Conservation (phyloP, 805 yeast genomes). For the Yamadazyma sp. region DNA sequence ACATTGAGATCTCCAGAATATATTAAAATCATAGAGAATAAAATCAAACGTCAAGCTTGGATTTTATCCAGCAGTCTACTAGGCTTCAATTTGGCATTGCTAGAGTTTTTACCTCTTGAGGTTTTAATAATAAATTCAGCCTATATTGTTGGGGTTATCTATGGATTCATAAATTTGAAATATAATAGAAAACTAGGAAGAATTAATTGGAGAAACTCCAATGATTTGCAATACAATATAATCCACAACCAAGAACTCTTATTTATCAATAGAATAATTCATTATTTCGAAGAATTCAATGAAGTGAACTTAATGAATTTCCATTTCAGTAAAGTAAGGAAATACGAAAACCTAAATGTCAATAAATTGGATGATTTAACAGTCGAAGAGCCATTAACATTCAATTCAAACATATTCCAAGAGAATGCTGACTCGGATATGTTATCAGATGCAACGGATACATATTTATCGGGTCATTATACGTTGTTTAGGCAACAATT, state of each 20-base stretch:
- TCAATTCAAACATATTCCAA: constrained; percentile 11
- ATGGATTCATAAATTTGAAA: constrained; percentile 5
- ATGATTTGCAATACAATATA: constrained; percentile 21
- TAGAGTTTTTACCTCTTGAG: too few species aligned
- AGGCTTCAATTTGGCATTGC: not conserved
- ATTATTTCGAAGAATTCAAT: constrained; percentile 40
- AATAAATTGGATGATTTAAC: constrained; percentile 19
- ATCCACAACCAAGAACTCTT: constrained; percentile 30
- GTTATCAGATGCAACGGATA: not conserved
- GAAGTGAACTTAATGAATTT: constrained; percentile 40
- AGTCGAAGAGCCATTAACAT: constrained; percentile 21
- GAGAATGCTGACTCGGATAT: not conserved
- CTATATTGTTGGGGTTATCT: not conserved
- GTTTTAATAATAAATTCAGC: too few species aligned
- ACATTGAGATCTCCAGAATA: constrained; percentile 14
- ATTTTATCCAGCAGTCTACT: not conserved
- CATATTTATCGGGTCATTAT: constrained; percentile 11
- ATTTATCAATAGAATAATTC: constrained; percentile 30
- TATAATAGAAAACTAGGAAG: constrained; percentile 20
- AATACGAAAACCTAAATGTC: constrained; percentile 15
- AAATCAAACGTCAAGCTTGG: not conserved
- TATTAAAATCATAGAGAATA: not conserved
- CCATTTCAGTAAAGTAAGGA: constrained; percentile 30
- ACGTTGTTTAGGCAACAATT: constrained; percentile 21
- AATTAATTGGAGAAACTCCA: constrained; percentile 38